Percentiles rank a stretch among this genome's conserved stretches.
Conservation (phyloP, 352 stramenopile genomes). For the Phytophthora lateralis region DNA sequence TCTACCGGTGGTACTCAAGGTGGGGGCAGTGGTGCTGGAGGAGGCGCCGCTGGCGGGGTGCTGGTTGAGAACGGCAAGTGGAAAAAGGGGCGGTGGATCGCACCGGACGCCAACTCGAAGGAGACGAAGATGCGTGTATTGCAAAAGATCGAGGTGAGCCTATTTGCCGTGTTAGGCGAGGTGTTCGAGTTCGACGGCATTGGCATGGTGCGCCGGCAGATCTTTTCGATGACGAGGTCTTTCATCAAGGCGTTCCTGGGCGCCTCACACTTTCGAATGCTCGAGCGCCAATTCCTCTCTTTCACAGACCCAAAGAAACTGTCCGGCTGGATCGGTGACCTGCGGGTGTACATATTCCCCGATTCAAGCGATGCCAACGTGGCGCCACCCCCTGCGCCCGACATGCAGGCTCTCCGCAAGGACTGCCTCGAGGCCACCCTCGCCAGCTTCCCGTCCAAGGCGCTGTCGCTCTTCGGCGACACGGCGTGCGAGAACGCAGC, state of each 20-base stretch:
- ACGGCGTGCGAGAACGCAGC: constrained; percentile 72
- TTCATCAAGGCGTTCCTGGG: constrained; percentile 84
- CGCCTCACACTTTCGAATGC: constrained; percentile 80
- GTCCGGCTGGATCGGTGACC: constrained; percentile 50
- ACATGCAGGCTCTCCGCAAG: constrained; percentile 65
- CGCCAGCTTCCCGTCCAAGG: constrained; percentile 69
- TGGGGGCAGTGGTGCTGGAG: constrained; percentile 8
- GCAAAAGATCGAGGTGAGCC: constrained; percentile 79
- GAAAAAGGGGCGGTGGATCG: constrained; percentile 59
- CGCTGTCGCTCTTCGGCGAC: constrained; percentile 81
- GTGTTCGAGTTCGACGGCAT: constrained; percentile 89
- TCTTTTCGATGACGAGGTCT: constrained; percentile 84
- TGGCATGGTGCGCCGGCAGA: constrained; percentile 76
- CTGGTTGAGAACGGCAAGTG: constrained; percentile 79
- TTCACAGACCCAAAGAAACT: constrained; percentile 78
- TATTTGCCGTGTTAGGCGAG: constrained; percentile 78
- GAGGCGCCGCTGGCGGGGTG: constrained; percentile 24
- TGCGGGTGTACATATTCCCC: constrained; percentile 73
- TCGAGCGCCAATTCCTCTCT: constrained; percentile 84
- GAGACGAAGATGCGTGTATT: constrained; percentile 83
- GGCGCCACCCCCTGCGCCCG: constrained; percentile 23
- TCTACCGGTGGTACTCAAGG: constrained; percentile 13
- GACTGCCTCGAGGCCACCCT: constrained; percentile 76
- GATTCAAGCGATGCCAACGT: constrained; percentile 24
- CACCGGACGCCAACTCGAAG: constrained; percentile 70